These are phyloP conservation scores for Sedum album DNA, from an alignment of 164 flowering plant species.

Conservation along the genomic window DNA sequence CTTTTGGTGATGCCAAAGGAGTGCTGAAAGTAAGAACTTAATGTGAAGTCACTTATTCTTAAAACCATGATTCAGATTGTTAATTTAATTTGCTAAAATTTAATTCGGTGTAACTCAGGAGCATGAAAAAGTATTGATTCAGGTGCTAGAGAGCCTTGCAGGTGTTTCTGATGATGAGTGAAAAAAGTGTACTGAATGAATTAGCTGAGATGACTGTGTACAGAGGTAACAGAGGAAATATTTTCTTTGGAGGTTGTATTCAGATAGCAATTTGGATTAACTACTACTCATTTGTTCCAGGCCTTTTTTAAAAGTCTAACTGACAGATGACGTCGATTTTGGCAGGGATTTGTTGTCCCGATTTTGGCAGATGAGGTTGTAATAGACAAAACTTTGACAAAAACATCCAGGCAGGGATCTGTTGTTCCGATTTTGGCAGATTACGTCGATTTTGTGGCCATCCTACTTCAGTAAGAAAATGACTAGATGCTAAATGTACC, in stretches of 20 bases:
- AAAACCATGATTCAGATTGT: background rate
- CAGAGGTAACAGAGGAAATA: background rate
- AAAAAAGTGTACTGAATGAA: background rate
- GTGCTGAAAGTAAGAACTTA: background rate
- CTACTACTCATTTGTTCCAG: background rate
- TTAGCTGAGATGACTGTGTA: background rate
- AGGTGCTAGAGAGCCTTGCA: background rate
- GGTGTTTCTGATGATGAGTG: constrained; percentile 1
- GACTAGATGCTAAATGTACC: too few species aligned
- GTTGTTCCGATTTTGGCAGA: too few species aligned
- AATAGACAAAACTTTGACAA: too few species aligned
- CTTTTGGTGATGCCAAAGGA: background rate
- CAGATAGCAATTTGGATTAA: background rate
- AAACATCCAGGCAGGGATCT: too few species aligned
- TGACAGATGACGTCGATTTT: too few species aligned
- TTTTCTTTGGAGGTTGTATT: background rate
- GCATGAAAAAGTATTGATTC: background rate
- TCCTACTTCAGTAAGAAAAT: too few species aligned
- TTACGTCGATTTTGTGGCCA: too few species aligned
- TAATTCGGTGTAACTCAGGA: background rate
- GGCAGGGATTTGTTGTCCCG: too few species aligned
- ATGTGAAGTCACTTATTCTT: background rate
- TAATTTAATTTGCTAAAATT: background rate
- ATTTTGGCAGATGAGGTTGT: too few species aligned
- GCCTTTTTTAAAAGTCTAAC: too few species aligned